Evolutionary conservation across 2,329 filamentous ascomycete species (phyloP).

Genomic region (Lachnellula subtilissima): DNA sequence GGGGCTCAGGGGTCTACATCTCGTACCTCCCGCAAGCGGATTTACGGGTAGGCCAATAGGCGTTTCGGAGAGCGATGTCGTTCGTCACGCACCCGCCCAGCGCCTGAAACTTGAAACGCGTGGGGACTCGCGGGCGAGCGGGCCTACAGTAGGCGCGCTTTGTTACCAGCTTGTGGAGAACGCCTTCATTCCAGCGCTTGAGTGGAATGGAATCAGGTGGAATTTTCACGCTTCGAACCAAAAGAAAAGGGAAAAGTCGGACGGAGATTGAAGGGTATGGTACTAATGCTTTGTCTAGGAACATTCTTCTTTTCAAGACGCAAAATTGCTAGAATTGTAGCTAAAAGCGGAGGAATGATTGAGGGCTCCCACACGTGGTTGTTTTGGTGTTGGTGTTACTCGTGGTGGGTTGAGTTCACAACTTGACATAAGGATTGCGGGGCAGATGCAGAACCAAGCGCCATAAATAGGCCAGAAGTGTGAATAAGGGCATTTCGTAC

Average conservation of each 20-base stretch:
- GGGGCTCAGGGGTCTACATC: too few relatives aligned
- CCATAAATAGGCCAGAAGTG: too few relatives aligned
- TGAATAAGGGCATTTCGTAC: neutral
- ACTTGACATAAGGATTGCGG: neutral
- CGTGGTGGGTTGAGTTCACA: too few relatives aligned
- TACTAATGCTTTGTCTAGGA: neutral
- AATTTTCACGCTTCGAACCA: neutral
- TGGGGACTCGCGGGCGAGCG: neutral
- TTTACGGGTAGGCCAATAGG: neutral
- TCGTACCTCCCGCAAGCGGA: neutral
- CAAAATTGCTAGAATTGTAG: too few relatives aligned
- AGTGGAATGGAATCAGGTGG: too few relatives aligned
- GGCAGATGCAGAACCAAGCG: neutral
- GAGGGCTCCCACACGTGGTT: too few relatives aligned
- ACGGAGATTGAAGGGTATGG: neutral
- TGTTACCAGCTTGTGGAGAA: neutral
- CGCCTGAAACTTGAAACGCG: neutral
- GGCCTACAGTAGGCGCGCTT: too few relatives aligned
- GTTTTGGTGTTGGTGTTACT: too few relatives aligned
- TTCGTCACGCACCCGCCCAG: neutral
- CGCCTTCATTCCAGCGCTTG: neutral
- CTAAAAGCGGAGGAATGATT: too few relatives aligned
- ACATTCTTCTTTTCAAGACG: neutral
- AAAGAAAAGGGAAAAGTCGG: neutral
- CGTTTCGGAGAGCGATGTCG: neutral